A percentile compares a stretch with the other conserved stretches of the same genome.
Evolutionary conservation across 225 moss, liverwort and hornwort genomes (phyloP).

Genomic region (Bryoerythrophyllum caledonicum): DNA sequence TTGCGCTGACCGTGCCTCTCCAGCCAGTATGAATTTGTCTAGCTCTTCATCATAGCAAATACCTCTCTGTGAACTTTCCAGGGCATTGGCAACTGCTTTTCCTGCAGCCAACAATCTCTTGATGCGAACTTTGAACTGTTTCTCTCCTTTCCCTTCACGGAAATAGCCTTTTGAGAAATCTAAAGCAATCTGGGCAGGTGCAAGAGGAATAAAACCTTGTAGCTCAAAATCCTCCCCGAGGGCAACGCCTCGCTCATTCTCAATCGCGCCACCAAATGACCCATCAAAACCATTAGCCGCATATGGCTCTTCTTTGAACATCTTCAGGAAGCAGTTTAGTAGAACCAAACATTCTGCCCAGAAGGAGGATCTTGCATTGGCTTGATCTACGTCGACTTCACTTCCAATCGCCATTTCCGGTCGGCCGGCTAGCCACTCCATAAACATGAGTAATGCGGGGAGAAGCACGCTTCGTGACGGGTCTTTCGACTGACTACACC

Average conservation of each 20-base stretch:
- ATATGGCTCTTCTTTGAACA: constrained; percentile 44
- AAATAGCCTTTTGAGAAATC: constrained; percentile 72
- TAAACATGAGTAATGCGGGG: constrained; percentile 84
- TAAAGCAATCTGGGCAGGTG: constrained; percentile 84
- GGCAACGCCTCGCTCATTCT: constrained; percentile 67
- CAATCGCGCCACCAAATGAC: constrained; percentile 41
- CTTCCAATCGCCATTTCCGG: constrained; percentile 90
- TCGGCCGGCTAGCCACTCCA: constrained; percentile 96
- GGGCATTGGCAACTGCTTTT: constrained; percentile 78
- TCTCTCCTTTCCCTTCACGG: constrained; percentile 64
- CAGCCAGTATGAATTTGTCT: constrained; percentile 66
- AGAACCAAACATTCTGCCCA: constrained; percentile 84
- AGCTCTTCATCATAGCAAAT: constrained; percentile 75
- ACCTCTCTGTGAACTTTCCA: constrained; percentile 79
- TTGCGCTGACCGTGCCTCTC: constrained; percentile 51
- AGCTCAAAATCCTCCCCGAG: constrained; percentile 96
- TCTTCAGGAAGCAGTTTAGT: constrained; percentile 60
- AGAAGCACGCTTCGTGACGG: constrained; percentile 82
- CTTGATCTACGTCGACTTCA: constrained; percentile 89
- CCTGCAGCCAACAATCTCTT: constrained; percentile 94
- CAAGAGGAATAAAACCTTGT: constrained; percentile 82
- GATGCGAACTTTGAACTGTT: constrained; percentile 69
- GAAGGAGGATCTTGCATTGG: constrained; percentile 79
- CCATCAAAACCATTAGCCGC: constrained; percentile 45
- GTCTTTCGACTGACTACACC: constrained; percentile 74